Percentiles rank a stretch among this genome's conserved stretches.
Evolutionary conservation across 306 rosid species (phyloP).

Genomic region (Trichosanthes cucumerina): DNA sequence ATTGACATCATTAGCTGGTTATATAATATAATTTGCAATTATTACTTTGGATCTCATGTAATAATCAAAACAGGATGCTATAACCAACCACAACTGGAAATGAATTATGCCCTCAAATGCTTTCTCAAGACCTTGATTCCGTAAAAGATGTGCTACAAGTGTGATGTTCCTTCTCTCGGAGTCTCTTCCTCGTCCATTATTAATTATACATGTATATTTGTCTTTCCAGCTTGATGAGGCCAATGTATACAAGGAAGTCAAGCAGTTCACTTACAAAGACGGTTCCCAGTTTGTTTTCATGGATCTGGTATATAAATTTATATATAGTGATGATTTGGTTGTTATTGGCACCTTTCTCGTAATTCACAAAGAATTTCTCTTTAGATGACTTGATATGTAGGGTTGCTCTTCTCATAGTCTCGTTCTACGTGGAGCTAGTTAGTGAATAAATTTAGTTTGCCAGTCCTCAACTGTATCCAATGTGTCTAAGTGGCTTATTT

Average conservation of each 20-base stretch:
- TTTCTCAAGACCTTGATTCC: not conserved
- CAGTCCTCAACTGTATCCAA: not conserved
- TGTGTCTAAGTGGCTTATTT: not conserved
- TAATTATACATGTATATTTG: not conserved
- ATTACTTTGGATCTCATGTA: not conserved
- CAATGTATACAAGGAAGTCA: constrained; percentile 73
- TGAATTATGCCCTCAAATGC: not conserved
- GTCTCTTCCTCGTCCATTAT: not conserved
- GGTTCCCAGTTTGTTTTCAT: constrained; percentile 87
- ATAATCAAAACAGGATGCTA: not conserved
- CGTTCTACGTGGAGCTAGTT: constrained; percentile 17
- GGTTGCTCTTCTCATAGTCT: constrained; percentile 1
- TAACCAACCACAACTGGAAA: not conserved
- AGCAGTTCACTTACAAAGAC: constrained; percentile 91
- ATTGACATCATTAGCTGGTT: not conserved
- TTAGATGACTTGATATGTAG: not conserved
- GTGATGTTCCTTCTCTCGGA: not conserved
- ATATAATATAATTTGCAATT: not conserved
- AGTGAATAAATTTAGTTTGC: not conserved
- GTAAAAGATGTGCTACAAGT: not conserved
- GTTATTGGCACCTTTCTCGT: not conserved
- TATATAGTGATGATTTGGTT: constrained; percentile 18
- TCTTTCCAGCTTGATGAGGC: constrained; percentile 62
- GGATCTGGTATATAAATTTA: constrained; percentile 69
- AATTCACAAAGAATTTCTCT: too few relatives aligned